Percentiles rank a stretch among this genome's conserved stretches.
phyloP scores from a whole-genome alignment of 2,329 filamentous ascomycete species.

The Sporothrix brasiliensis region DNA sequence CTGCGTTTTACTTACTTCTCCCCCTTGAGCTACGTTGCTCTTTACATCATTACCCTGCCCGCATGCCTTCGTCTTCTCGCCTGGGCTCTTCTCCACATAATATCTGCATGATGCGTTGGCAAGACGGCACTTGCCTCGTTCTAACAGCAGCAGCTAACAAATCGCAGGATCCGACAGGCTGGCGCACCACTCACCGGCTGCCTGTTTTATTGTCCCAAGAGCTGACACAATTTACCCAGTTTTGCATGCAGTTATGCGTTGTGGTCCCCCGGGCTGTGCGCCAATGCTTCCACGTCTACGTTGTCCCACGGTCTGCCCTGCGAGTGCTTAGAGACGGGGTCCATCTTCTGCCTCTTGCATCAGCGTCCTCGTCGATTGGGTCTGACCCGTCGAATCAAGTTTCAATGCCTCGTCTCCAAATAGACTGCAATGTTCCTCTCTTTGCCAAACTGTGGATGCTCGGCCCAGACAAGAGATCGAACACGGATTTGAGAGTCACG shows the following conservation, averaged over 20 bases:
- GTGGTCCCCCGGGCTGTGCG: constrained; percentile 9
- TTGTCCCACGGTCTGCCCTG: constrained; percentile 27
- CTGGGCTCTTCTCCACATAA: constrained; percentile 41
- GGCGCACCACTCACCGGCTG: constrained; percentile 26
- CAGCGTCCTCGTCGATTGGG: neutral
- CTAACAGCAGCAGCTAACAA: constrained; percentile 36
- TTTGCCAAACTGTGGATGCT: neutral
- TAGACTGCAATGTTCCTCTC: neutral
- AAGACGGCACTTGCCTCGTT: constrained; percentile 37
- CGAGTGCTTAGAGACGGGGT: constrained; percentile 14
- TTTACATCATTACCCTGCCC: constrained; percentile 31
- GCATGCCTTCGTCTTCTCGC: constrained; percentile 33
- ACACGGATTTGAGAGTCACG: too few relatives aligned
- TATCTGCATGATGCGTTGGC: constrained; percentile 47
- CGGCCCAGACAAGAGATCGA: neutral
- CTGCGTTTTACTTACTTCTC: neutral
- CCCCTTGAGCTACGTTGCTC: neutral
- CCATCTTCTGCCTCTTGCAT: neutral
- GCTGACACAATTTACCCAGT: constrained; percentile 16
- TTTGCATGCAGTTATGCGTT: constrained; percentile 7
- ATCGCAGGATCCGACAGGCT: constrained; percentile 36
- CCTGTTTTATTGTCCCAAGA: neutral
- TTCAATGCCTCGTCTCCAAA: neutral
- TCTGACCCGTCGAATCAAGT: neutral
- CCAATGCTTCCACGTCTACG: neutral